These are phyloP conservation scores for Plantago ovata DNA, from an alignment of 257 asterid species.

Conservation along the genomic window DNA sequence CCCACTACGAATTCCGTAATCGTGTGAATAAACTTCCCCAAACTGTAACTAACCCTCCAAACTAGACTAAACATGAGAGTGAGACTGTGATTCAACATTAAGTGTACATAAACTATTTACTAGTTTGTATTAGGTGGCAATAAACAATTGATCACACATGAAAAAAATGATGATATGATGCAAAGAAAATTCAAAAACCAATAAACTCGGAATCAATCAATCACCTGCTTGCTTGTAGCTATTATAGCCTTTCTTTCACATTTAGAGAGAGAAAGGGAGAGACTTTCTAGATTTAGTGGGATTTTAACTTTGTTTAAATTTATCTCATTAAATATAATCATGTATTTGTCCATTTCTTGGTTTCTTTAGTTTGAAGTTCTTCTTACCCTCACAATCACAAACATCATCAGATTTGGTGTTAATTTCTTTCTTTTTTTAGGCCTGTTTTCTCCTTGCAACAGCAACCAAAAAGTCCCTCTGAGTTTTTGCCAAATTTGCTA, in stretches of 20 bases:
- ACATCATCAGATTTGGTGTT: constrained; percentile 19
- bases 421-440: constrained; percentile 49
- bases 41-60: too few relatives aligned
- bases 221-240: constrained; percentile 15
- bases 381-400: constrained; percentile 12
- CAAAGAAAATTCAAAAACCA: constrained; percentile 20
- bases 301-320: constrained; percentile 1
- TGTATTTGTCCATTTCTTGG: too few relatives aligned
- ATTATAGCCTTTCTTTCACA: too few relatives aligned
- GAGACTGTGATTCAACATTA: too few relatives aligned
- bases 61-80: too few relatives aligned
- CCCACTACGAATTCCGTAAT: too few relatives aligned
- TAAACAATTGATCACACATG: background rate
- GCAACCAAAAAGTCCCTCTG: constrained; percentile 40
- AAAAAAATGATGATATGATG: background rate
- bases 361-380: too few relatives aligned
- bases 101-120: background rate
- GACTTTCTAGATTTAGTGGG: constrained; percentile 19
- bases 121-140: too few relatives aligned
- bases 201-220: constrained; percentile 32
- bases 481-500: constrained; percentile 56
- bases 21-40: too few relatives aligned
- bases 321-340: constrained; percentile 4
- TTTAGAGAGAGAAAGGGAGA: background rate
- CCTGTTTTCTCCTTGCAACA: constrained; percentile 26